These are phyloP conservation scores for Solanum paucissectum DNA, from an alignment of 257 asterid species.

Conservation along the genomic window DNA sequence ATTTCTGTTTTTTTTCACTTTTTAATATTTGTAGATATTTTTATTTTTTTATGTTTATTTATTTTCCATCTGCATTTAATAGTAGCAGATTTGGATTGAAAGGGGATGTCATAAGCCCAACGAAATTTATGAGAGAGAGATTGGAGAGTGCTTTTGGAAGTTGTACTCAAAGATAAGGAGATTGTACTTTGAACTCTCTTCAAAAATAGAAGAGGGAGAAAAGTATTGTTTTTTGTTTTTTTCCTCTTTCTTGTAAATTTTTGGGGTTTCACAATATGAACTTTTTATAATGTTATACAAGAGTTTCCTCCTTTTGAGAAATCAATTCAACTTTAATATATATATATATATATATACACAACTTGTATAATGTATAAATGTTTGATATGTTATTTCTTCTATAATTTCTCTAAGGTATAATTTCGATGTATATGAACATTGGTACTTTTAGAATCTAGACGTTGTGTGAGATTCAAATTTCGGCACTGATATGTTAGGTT, in stretches of 20 bases:
- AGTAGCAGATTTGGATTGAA: slow-evolving; percentile 22
- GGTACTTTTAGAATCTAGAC: neutral
- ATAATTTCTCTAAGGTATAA: neutral
- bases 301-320: neutral
- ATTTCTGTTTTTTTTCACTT: neutral
- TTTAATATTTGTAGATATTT: neutral
- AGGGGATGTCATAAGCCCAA: slow-evolving; percentile 4
- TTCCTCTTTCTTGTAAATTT: slow-evolving; percentile 13
- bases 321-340: neutral
- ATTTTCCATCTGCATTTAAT: slow-evolving; percentile 30
- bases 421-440: neutral
- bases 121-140: neutral
- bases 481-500: neutral
- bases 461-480: neutral
- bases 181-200: neutral
- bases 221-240: neutral
- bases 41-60: neutral
- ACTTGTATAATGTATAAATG: no score
- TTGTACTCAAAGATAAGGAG: neutral
- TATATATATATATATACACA: neutral
- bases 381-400: neutral
- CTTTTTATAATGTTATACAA: neutral
- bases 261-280: neutral
- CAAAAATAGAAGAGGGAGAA: neutral
- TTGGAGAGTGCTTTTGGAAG: neutral